Evolutionary conservation across 129 eudicot species (phyloP), one percentile per base, ranked within the genome.

Genomic region (Centella asiatica): DNA sequence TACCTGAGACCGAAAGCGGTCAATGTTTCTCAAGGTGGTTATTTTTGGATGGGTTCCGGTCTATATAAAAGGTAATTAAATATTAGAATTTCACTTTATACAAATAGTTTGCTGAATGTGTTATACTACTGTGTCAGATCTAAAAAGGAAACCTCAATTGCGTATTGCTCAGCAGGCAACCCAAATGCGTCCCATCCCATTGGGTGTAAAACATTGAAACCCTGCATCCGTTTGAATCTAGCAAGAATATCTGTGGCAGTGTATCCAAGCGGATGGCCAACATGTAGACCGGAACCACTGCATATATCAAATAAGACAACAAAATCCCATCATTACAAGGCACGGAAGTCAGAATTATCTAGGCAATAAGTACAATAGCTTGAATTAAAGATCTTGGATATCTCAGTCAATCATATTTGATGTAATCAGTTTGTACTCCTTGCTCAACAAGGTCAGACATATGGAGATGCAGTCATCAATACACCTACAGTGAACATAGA

Each of bases 181-280:
- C 98, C 98, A 69, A 92, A 92, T 32, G 96, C 98, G 74, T 92
- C 98, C 98, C 98, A 92, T 57, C 98, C 98, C 98, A 92, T 92
- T 29, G 98, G 98, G 73, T 92, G 98, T 69, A 92, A 76, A 57
- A 92, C 98, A 69, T 92, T 92, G 80, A 72, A 92, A 20, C 96
- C 98, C 72, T 87, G 95, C 98, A 92, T 92, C 48, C 98, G 80
- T 78, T 80, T 92, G 62, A 79, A 85, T 65, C 98, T 82, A 58
- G 96, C 96, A 75, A 92, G 88, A 74, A 92, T 92, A 69, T 92
- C 98, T 0, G 98, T 92, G 11, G 98, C 98, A 14, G 98, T 92
- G 70, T 92, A 92, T 73, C 98, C 98, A 70, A 92, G 98, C 65
- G 98, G 98, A 80, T 92, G 98, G 4, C 98, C 98, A 60, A 92